Conservation (phyloP, 2,329 filamentous ascomycete genomes). For the Ophiosphaerella korrae region DNA sequence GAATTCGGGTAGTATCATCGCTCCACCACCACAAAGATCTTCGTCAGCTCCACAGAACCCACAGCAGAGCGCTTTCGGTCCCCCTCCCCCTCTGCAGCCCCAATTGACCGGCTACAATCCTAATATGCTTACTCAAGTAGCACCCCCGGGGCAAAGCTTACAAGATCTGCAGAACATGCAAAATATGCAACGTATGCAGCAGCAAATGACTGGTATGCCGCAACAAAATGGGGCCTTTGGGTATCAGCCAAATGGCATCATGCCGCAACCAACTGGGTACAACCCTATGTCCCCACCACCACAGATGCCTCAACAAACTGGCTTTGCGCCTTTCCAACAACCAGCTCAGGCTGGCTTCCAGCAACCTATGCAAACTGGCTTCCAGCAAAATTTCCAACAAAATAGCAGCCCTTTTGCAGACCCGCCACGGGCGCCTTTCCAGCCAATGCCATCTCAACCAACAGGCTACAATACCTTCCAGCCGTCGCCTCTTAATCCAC, state of each 20-base stretch:
- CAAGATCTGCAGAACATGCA: slow-evolving; percentile 62
- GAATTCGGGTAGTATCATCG: slow-evolving; percentile 65
- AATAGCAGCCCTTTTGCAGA: slow-evolving; percentile 59
- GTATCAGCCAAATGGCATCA: slow-evolving; percentile 44
- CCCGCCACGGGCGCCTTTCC: slow-evolving; percentile 55
- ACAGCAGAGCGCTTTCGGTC: slow-evolving; percentile 69
- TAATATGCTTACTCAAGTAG: slow-evolving; percentile 65
- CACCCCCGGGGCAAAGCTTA: slow-evolving; percentile 76
- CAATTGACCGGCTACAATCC: slow-evolving; percentile 76
- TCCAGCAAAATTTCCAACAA: slow-evolving; percentile 52
- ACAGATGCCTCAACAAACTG: slow-evolving; percentile 45
- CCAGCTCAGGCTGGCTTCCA: slow-evolving; percentile 50
- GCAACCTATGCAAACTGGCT: slow-evolving; percentile 56
- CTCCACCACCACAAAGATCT: slow-evolving; percentile 79
- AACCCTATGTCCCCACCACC: slow-evolving; percentile 41
- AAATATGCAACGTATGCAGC: slow-evolving; percentile 44
- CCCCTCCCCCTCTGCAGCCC: slow-evolving; percentile 74
- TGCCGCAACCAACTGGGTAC: slow-evolving; percentile 47
- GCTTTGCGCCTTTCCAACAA: slow-evolving; percentile 52
- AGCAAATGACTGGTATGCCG: slow-evolving; percentile 48
- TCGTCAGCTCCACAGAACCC: slow-evolving; percentile 84
- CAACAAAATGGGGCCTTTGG: slow-evolving; percentile 41
- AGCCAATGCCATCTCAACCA: slow-evolving; percentile 47
- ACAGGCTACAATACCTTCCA: slow-evolving; percentile 47
- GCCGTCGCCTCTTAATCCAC: slow-evolving; percentile 52